Conservation (phyloP, 768 basidiomycete species). For the Termitomyces titanicus region DNA sequence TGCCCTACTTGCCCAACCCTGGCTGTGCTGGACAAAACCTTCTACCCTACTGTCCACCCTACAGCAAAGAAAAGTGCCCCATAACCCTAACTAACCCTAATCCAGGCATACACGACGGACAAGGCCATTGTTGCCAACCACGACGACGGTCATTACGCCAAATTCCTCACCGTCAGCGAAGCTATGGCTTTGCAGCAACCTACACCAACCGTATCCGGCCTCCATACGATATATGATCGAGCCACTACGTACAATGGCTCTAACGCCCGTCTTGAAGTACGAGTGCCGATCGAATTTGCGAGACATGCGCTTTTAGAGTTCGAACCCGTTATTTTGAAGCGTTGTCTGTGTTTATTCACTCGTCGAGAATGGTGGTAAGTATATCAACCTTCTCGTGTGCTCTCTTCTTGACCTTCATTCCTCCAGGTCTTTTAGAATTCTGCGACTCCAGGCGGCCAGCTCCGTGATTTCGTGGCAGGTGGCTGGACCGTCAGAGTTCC, state of each 20-base stretch:
- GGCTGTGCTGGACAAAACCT: too few relatives aligned
- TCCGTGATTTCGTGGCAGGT: too few relatives aligned
- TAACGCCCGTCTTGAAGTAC: not conserved
- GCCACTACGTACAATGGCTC: not conserved
- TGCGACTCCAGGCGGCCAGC: not conserved
- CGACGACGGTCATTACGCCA: slow-evolving; percentile 7
- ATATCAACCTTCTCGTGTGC: too few relatives aligned
- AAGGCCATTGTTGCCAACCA: slow-evolving; percentile 10
- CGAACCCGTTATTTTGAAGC: not conserved
- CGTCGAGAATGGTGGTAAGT: not conserved
- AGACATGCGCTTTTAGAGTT: not conserved
- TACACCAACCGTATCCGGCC: not conserved
- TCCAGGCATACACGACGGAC: slow-evolving; percentile 17
- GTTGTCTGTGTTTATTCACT: not conserved
- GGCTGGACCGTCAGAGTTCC: too few relatives aligned
- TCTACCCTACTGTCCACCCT: too few relatives aligned
- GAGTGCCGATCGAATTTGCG: not conserved
- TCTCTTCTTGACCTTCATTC: too few relatives aligned
- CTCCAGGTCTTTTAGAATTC: not conserved
- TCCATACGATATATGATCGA: slow-evolving; percentile 7
- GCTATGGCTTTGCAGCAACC: slow-evolving; percentile 8
- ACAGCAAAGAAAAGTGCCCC: too few relatives aligned
- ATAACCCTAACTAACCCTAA: too few relatives aligned
- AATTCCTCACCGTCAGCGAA: slow-evolving; percentile 9
- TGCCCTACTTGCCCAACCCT: too few relatives aligned